phyloP scores from a whole-genome alignment of 345 rosid species.

The Clarkia xantiana region DNA sequence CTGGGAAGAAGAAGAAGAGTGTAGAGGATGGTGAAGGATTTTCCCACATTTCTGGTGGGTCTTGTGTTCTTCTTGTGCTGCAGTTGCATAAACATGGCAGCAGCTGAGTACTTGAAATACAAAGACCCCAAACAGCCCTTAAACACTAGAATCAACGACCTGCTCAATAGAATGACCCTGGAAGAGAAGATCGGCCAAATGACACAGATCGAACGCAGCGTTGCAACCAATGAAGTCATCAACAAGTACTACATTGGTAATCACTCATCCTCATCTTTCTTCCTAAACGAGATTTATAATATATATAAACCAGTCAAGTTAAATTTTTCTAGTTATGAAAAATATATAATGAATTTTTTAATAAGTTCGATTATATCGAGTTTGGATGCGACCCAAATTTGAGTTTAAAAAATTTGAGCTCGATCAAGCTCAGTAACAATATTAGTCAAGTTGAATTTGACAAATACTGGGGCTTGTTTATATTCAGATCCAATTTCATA shows the following conservation, averaged over 20 bases:
- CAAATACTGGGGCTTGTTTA: too few relatives aligned
- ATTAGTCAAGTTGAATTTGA: too few relatives aligned
- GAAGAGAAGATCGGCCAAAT: constrained; percentile 39
- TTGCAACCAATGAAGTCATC: constrained; percentile 33
- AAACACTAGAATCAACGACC: constrained; percentile 19
- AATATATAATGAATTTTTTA: too few relatives aligned
- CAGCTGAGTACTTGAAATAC: constrained; percentile 20
- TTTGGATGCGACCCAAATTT: too few relatives aligned
- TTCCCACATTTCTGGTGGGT: constrained; percentile 16
- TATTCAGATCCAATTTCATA: too few relatives aligned
- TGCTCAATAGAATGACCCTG: constrained; percentile 26
- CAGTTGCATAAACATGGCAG: constrained; percentile 15
- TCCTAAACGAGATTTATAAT: too few relatives aligned
- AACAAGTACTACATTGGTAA: constrained; percentile 62
- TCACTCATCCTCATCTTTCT: not conserved
- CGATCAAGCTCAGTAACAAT: too few relatives aligned
- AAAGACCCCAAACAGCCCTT: constrained; percentile 35
- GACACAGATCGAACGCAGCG: constrained; percentile 41
- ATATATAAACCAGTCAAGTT: too few relatives aligned
- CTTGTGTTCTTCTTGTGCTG: constrained; percentile 13
- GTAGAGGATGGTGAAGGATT: constrained; percentile 22
- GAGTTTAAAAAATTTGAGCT: too few relatives aligned
- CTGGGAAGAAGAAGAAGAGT: too few relatives aligned
- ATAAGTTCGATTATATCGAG: too few relatives aligned
- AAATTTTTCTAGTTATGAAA: too few relatives aligned